phyloP scores from a whole-genome alignment of 768 basidiomycete genomes.

The Psilocybe azurescens region DNA sequence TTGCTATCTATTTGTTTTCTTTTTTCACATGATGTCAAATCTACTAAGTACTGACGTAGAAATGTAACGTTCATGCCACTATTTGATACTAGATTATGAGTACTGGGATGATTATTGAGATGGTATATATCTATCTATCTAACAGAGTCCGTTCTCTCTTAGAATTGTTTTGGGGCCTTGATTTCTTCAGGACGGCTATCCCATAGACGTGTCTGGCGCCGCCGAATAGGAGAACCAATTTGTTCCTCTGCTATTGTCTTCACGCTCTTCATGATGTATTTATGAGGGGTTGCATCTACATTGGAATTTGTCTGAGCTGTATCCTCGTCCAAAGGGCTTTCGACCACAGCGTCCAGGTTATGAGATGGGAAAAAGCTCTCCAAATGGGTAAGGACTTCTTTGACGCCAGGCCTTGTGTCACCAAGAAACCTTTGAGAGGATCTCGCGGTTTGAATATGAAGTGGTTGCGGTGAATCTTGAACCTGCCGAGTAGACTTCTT shows the following conservation, averaged over 20 bases:
- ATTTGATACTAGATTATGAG: conserved; percentile 3
- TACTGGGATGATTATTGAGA: not conserved
- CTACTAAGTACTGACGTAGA: conserved; percentile 7
- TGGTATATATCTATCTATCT: not conserved
- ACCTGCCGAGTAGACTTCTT: not conserved
- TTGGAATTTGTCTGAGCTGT: conserved; percentile 13
- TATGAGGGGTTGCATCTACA: conserved; percentile 24
- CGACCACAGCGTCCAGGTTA: conserved; percentile 80
- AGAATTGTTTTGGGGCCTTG: conserved; percentile 21
- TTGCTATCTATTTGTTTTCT: conserved; percentile 10
- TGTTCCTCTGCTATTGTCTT: conserved; percentile 82
- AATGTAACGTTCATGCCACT: conserved; percentile 2
- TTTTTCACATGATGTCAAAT: conserved; percentile 11
- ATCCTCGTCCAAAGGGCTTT: conserved; percentile 13
- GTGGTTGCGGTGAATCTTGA: not conserved
- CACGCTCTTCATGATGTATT: conserved; percentile 72
- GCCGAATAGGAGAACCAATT: conserved; percentile 48
- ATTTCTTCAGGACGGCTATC: conserved; percentile 48
- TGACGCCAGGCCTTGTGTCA: conserved; percentile 68
- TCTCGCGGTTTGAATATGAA: not conserved
- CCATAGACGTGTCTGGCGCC: conserved; percentile 46
- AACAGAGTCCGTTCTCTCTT: not conserved
- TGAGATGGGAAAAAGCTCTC: conserved; percentile 89
- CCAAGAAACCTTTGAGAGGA: conserved; percentile 25
- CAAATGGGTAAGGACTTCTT: conserved; percentile 80